phyloP scores from a whole-genome alignment of 805 yeast species.

The Cyberlindnera maclurae region DNA sequence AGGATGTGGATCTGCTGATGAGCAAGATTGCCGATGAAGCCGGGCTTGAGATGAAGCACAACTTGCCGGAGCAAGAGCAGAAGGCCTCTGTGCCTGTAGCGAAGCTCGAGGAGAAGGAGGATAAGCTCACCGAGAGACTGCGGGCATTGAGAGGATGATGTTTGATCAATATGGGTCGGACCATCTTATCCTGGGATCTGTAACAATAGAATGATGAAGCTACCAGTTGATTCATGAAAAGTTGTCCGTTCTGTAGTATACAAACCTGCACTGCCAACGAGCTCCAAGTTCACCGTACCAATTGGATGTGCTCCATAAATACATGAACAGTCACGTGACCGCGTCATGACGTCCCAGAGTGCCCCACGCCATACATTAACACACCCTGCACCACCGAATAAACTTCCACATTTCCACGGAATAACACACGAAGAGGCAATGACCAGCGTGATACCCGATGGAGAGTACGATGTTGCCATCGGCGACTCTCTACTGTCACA shows the following conservation, averaged over 20 bases:
- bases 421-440: too few species aligned
- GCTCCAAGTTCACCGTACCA: too few species aligned
- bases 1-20: slow-evolving; percentile 86
- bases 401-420: not conserved
- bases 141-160: slow-evolving; percentile 61
- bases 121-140: slow-evolving; percentile 76
- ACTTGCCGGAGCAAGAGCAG: slow-evolving; percentile 41
- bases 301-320: too few species aligned
- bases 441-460: slow-evolving; percentile 15
- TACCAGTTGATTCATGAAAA: too few species aligned
- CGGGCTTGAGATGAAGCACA: slow-evolving; percentile 86
- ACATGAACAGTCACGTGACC: too few species aligned
- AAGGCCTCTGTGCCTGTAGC: slow-evolving; percentile 50
- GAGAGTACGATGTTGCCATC: slow-evolving; percentile 20
- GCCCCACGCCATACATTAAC: too few species aligned
- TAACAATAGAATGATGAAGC: too few species aligned
- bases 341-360: too few species aligned
- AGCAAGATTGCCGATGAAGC: slow-evolving; percentile 95
- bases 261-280: too few species aligned
- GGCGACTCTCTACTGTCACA: slow-evolving; percentile 13
- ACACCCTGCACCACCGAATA: too few species aligned
- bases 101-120: slow-evolving; percentile 70
- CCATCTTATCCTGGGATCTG: too few species aligned
- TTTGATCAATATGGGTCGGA: not conserved
- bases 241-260: too few species aligned